Evolutionary conservation across 2,329 filamentous ascomycete genomes (phyloP), one percentile per base, ranked within the genome.

Genomic region (Neophaeococcomyces mojaviensis): DNA sequence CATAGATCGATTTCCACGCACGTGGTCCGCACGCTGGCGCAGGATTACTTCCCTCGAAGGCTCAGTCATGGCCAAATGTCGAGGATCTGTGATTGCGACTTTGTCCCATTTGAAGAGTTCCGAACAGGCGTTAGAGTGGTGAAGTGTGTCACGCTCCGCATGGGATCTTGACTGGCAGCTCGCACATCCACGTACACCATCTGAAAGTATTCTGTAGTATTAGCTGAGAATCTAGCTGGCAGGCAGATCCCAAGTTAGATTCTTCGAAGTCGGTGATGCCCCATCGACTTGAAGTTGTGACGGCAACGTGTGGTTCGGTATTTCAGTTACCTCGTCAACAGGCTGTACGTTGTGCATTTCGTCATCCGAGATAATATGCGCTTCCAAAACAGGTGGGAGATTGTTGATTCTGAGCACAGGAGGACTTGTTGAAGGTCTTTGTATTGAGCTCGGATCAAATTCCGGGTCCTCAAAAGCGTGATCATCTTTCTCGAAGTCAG

Each of bases 361-460:
- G 18, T 52, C 43, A 18, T 41, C 36, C 9, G 34, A 12, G 10
- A 43, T 42, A n/a, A 26, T 19, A 10, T 40, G 24, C 13, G 34
- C 15, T 30, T 44, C 39, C 2, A 46, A 38, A 16, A 35, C 35
- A 16, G 39, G n/a, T n/a, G 52, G 39, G 1, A 33, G 43, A 16
- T 50, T 49, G 9, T 39, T 41, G 26, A 48, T 40, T 7, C 43
- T 22, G 13, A 57, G 39, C 7, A 48, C 42, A 3, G 53, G 52
- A 18, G 55, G 55, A 43, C 54, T 56, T 12, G 53, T 57, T 15
- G 51, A 46, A 9, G 55, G 55, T 31, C 55, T 34, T 45, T 56
- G 50, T 35, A 57, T 57, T 19, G 50, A 39, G 39, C 51, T 54
- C 4, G 55, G 55, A 42, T 57, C 55, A 31, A 55, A 57, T 24